Evolutionary conservation across 257 asterid species (phyloP).

Genomic region (Solanum peruvianum): DNA sequence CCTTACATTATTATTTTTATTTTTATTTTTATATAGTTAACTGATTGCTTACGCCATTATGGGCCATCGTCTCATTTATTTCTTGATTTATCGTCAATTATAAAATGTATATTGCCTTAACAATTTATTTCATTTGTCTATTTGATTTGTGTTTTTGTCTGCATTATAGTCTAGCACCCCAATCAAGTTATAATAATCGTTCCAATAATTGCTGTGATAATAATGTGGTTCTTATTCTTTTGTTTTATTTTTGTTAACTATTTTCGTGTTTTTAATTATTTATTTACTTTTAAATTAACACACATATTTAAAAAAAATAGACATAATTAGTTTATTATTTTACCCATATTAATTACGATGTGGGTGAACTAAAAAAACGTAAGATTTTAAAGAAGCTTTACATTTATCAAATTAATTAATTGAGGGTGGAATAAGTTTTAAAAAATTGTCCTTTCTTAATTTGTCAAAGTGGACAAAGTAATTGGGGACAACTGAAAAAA

Average conservation of each 20-base stretch:
- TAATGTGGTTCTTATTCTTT: neutral
- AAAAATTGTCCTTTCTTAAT: too few species aligned
- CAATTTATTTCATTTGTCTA: neutral
- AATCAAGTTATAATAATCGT: neutral
- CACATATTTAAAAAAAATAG: too few species aligned
- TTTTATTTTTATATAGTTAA: too few species aligned
- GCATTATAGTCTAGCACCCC: neutral
- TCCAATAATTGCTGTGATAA: neutral
- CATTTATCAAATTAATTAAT: too few species aligned
- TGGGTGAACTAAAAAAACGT: too few species aligned
- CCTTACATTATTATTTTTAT: neutral
- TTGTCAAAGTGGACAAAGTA: too few species aligned
- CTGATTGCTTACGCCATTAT: neutral
- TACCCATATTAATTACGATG: too few species aligned
- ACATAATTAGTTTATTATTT: too few species aligned
- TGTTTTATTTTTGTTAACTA: neutral
- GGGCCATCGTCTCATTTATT: neutral
- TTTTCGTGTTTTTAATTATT: rapidly evolving
- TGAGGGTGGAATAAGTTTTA: too few species aligned
- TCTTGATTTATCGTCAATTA: neutral
- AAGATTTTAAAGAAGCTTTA: too few species aligned
- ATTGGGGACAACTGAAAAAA: too few species aligned
- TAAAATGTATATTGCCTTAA: neutral
- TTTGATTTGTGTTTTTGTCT: neutral
- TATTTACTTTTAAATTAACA: too few species aligned